Percentiles rank a stretch among this genome's conserved stretches.
phyloP scores from a whole-genome alignment of 75 land plant species.

The Selaginella tamariscina region DNA sequence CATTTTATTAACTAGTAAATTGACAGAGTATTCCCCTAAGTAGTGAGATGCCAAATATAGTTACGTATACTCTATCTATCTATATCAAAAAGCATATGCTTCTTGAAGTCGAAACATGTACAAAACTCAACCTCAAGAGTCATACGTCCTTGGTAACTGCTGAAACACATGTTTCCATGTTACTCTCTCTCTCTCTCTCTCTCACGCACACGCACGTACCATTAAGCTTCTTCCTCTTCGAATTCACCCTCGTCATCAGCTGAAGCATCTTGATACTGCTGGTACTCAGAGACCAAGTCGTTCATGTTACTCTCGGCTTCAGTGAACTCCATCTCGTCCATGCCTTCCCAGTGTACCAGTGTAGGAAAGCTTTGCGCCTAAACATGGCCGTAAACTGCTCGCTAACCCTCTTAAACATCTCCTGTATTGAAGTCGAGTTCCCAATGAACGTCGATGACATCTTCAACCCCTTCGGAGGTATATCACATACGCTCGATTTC shows the following conservation, averaged over 20 bases:
- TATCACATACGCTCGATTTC: constrained; percentile 10
- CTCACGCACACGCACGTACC: too few species aligned
- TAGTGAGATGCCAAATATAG: too few species aligned
- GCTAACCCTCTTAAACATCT: constrained; percentile 7
- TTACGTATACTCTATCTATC: too few species aligned
- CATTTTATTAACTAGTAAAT: too few species aligned
- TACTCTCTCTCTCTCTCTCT: too few species aligned
- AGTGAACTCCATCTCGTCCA: constrained; percentile 12
- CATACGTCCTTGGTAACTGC: too few species aligned
- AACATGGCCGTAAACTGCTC: constrained; percentile 15
- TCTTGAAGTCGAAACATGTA: too few species aligned
- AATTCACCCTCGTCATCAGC: constrained; percentile 12
- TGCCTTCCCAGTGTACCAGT: constrained; percentile 12
- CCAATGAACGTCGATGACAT: constrained; percentile 11
- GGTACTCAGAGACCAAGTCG: constrained; percentile 8
- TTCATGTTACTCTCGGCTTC: constrained; percentile 13
- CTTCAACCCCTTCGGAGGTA: constrained; percentile 11
- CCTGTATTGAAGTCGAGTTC: constrained; percentile 9
- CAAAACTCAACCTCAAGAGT: too few species aligned
- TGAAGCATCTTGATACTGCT: constrained; percentile 8
- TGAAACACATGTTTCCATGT: too few species aligned
- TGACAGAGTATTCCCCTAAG: too few species aligned
- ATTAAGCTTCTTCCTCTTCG: constrained; percentile 10
- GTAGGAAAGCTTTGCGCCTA: constrained; percentile 5
- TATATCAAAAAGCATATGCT: too few species aligned